A percentile compares a stretch with the other conserved stretches of the same genome.
Conservation (phyloP, 805 yeast species). For the Ogataea haglerorum region DNA sequence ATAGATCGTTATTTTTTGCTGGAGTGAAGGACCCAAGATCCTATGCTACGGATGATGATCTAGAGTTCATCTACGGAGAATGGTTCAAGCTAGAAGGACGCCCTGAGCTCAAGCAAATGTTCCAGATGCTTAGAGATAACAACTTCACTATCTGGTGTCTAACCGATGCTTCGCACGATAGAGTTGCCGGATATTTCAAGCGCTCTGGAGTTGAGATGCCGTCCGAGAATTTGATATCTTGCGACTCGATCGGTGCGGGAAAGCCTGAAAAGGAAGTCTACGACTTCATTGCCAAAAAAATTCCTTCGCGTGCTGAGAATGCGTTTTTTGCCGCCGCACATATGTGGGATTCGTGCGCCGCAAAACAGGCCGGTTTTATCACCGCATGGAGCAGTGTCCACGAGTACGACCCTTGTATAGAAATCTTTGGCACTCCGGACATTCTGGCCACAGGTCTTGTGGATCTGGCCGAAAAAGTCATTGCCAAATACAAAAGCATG, state of each 20-base stretch:
- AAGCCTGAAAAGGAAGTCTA: conserved; percentile 26
- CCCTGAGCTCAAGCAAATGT: conserved; percentile 22
- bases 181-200: conserved; percentile 23
- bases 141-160: conserved; percentile 26
- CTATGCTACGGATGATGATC: conserved; percentile 22
- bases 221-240: conserved; percentile 21
- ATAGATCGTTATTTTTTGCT: conserved; percentile 21
- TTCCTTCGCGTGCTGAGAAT: conserved; percentile 18
- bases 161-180: conserved; percentile 23
- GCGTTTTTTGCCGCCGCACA: conserved; percentile 30
- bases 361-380: conserved; percentile 24
- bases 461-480: conserved; percentile 23
- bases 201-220: conserved; percentile 23
- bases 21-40: conserved; percentile 21
- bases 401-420: conserved; percentile 24
- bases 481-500: conserved; percentile 12
- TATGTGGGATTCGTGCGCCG: conserved; percentile 29
- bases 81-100: conserved; percentile 22
- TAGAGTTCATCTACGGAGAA: conserved; percentile 16
- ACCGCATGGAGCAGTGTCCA: conserved; percentile 28
- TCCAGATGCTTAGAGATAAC: conserved; percentile 18
- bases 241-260: conserved; percentile 26
- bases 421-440: conserved; percentile 24
- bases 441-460: conserved; percentile 22
- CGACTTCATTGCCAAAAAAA: conserved; percentile 20